Conservation (phyloP, 306 rosid genomes). For the Luffa acutangula region DNA sequence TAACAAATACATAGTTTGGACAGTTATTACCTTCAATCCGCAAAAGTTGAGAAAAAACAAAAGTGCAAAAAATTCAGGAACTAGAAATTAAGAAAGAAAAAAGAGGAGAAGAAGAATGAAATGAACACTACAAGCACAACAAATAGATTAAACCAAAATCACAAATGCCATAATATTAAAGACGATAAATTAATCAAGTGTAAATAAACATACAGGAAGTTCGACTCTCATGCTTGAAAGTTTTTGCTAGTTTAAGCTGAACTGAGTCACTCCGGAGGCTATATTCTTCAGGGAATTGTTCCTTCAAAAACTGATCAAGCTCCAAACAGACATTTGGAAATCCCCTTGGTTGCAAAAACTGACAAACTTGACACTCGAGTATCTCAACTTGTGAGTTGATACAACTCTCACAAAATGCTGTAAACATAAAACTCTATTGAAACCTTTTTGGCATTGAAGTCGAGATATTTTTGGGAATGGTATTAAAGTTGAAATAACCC, state of each 20-base stretch:
- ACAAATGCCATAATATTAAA: not conserved
- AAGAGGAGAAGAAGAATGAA: not conserved
- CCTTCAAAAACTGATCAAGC: conserved; percentile 49
- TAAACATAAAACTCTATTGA: conserved; percentile 4
- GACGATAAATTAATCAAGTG: not conserved
- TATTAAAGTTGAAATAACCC: conserved; percentile 1
- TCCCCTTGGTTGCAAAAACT: conserved; percentile 53
- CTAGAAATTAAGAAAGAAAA: not conserved
- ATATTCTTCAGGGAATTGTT: conserved; percentile 56
- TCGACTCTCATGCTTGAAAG: conserved; percentile 16
- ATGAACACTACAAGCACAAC: not conserved
- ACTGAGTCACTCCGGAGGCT: conserved; percentile 30
- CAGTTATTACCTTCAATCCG: not conserved
- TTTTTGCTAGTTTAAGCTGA: conserved; percentile 28
- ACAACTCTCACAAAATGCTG: conserved; percentile 72
- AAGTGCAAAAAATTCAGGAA: not conserved
- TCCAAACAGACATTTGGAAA: conserved; percentile 63
- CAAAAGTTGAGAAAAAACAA: not conserved
- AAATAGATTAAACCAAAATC: not conserved
- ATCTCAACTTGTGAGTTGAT: conserved; percentile 24
- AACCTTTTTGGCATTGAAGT: not conserved
- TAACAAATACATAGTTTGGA: not conserved
- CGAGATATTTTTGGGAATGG: not conserved
- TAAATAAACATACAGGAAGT: conserved; percentile 34
- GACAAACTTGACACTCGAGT: conserved; percentile 66